phyloP scores from a whole-genome alignment of 345 rosid species.

The Geranium rotundifolium region DNA sequence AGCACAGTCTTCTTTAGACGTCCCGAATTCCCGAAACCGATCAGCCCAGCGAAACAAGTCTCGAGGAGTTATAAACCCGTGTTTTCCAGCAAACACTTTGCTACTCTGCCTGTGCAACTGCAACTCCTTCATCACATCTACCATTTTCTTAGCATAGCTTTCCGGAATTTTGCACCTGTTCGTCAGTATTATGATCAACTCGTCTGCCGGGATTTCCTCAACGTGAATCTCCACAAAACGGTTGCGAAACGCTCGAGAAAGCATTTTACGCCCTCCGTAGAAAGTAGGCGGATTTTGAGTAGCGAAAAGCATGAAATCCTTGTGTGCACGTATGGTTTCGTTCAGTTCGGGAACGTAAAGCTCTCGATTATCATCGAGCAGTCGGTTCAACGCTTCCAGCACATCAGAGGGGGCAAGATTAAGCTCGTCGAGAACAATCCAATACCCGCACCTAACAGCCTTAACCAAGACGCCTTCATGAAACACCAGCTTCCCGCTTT shows the following conservation, averaged over 20 bases:
- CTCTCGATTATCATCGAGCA: constrained; percentile 95
- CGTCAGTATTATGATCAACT: constrained; percentile 58
- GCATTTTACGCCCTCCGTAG: constrained; percentile 95
- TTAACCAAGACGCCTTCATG: constrained; percentile 90
- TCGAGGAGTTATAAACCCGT: constrained; percentile 92
- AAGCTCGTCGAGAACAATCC: constrained; percentile 93
- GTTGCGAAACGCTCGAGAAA: constrained; percentile 94
- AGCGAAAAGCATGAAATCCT: constrained; percentile 91
- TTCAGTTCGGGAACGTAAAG: constrained; percentile 79
- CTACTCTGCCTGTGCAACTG: constrained; percentile 82
- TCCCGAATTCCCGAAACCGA: constrained; percentile 59
- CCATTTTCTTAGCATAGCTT: constrained; percentile 74
- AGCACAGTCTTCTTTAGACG: constrained; percentile 69
- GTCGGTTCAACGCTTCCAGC: constrained; percentile 78
- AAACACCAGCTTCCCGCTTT: constrained; percentile 77
- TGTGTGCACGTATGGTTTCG: constrained; percentile 73
- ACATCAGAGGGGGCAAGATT: constrained; percentile 98
- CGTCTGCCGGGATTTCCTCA: constrained; percentile 87
- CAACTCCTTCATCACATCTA: constrained; percentile 86
- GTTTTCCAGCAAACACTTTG: constrained; percentile 97
- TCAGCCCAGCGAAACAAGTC: constrained; percentile 96
- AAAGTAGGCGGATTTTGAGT: constrained; percentile 92
- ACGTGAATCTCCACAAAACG: constrained; percentile 98
- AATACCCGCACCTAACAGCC: constrained; percentile 80
- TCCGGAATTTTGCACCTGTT: constrained; percentile 57